A percentile compares a stretch with the other conserved stretches of the same genome.
phyloP scores from a whole-genome alignment of 176 grass and related monocot species.

The Pontederia crassipes region DNA sequence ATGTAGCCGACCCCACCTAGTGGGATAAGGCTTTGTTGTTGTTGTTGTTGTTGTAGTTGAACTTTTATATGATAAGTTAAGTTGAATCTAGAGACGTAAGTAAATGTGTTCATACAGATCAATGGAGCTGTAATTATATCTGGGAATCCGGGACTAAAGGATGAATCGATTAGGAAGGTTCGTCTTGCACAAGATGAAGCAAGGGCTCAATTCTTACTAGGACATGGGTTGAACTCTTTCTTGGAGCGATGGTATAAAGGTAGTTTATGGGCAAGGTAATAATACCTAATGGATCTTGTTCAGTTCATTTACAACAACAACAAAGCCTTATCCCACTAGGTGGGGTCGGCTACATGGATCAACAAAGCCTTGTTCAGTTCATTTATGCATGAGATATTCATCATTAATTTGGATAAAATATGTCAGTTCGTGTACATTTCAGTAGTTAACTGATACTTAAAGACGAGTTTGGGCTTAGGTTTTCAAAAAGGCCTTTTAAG shows the following conservation, averaged over 20 bases:
- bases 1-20: too few relatives aligned
- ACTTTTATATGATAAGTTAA: neutral
- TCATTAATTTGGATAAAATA: neutral
- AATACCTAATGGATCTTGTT: constrained; percentile 6
- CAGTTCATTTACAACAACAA: neutral
- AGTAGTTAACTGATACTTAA: too few relatives aligned
- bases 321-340: too few relatives aligned
- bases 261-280: constrained; percentile 73
- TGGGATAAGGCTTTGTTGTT: too few relatives aligned
- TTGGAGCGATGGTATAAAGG: constrained; percentile 71
- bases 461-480: too few relatives aligned
- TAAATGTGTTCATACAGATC: constrained; percentile 37
- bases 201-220: constrained; percentile 59
- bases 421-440: too few relatives aligned
- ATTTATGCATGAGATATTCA: neutral
- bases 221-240: constrained; percentile 59
- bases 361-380: constrained; percentile 8
- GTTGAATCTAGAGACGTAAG: constrained; percentile 19
- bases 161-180: constrained; percentile 43
- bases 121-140: constrained; percentile 80
- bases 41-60: neutral
- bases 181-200: constrained; percentile 58
- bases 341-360: too few relatives aligned
- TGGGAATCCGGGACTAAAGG: constrained; percentile 72
- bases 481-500: too few relatives aligned